Evolutionary conservation across 78 protist species (phyloP).

Genomic region (Polysphondylium violaceum): DNA sequence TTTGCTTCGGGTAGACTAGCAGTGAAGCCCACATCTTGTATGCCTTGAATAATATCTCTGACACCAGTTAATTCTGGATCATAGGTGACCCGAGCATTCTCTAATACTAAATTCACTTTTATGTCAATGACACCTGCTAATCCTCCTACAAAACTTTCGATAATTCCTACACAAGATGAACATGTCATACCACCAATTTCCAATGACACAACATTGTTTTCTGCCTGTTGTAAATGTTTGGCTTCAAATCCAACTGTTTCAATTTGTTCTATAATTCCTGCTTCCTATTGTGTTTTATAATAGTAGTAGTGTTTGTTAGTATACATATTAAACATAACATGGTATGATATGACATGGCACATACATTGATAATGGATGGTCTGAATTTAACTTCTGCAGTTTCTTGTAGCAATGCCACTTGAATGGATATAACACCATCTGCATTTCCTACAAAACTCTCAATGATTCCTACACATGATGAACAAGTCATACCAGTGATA

Average conservation of each 20-base stretch:
- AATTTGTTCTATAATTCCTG: slow-evolving; percentile 49
- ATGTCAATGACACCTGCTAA: slow-evolving; percentile 43
- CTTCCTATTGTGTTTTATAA: slow-evolving; percentile 26
- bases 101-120: slow-evolving; percentile 65
- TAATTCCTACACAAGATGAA: slow-evolving; percentile 79
- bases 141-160: slow-evolving; percentile 40
- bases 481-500: slow-evolving; percentile 71
- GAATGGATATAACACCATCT: slow-evolving; percentile 57
- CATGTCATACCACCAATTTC: slow-evolving; percentile 86
- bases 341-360: slow-evolving; percentile 9
- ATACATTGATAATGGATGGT: slow-evolving; percentile 43
- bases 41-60: slow-evolving; percentile 39
- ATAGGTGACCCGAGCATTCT: slow-evolving; percentile 39
- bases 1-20: slow-evolving; percentile 42
- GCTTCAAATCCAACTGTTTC: slow-evolving; percentile 60
- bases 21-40: slow-evolving; percentile 83
- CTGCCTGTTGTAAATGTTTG: slow-evolving; percentile 48
- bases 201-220: slow-evolving; percentile 42
- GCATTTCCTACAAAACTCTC: slow-evolving; percentile 19
- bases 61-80: slow-evolving; percentile 78
- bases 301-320: not conserved
- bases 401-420: slow-evolving; percentile 69
- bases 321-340: not conserved
- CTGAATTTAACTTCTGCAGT: slow-evolving; percentile 59
- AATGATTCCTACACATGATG: slow-evolving; percentile 70